Evolutionary conservation across 352 stramenopile species (phyloP), one percentile per base, ranked within the genome.

Genomic region (Phytophthora gonapodyides): DNA sequence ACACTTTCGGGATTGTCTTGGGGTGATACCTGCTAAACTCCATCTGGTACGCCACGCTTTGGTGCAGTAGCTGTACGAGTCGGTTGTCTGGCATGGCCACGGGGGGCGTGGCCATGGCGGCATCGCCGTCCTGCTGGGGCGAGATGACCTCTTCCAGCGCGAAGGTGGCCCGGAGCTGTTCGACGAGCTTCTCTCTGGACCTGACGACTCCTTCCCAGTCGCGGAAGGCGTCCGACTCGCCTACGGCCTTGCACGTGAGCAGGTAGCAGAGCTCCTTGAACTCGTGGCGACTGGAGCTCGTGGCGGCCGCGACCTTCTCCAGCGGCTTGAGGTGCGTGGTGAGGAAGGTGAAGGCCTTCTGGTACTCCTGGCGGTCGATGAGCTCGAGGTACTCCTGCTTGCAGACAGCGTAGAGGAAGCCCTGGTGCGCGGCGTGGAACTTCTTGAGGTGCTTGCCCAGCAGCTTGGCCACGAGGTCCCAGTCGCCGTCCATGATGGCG

Each of bases 261-360:
- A 96, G 64, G 51, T 96, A 96, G 57, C 86, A 96, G 6, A 96
- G 76, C 17, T 96, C 88, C 38, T 89, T 89, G 56, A 96, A 96
- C 67, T 96, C 88, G 56, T 88, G 79, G n/a, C 82, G 83, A 62
- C 69, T 76, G 50, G 69, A 76, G 61, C 84, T 89, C 37, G 75
- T 83, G 49, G 84, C 76, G 7, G 61, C 84, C 41, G 79, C 70
- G 54, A 94, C 78, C 57, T 93, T 92, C 67, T 96, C 86, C 24
- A 96, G 74, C 46, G 88, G 86, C 70, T 95, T 95, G 62, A 95
- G 80, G 63, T 94, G 82, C 64, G 87, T 93, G 33, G 84, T 92
- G 55, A 96, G 78, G 66, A 94, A 96, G 47, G 86, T 95, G 61
- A 95, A 96, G 11, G 86, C 88, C 34, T 94, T 94, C 63, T 96